A percentile compares a stretch with the other conserved stretches of the same genome.
Conservation (phyloP, 2,329 filamentous ascomycete genomes). For the Pseudogymnoascus sp. region DNA sequence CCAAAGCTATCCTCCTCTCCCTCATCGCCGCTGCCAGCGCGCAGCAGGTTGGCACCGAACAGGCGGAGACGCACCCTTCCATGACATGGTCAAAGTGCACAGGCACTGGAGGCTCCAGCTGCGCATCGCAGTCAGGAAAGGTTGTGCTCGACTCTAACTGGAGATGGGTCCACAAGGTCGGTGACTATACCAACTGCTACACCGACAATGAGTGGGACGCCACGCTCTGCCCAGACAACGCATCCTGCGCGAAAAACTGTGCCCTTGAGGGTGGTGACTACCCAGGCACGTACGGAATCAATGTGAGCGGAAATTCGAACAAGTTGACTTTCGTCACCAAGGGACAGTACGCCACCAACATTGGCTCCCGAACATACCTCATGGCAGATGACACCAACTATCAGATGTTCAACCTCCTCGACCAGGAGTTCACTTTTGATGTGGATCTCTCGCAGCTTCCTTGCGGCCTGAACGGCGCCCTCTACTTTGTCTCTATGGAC, state of each 20-base stretch:
- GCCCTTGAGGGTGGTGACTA: slow-evolving; percentile 50
- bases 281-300: slow-evolving; percentile 46
- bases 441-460: slow-evolving; percentile 62
- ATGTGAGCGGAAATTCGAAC: slow-evolving; percentile 44
- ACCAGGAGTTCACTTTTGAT: slow-evolving; percentile 66
- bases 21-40: slow-evolving; percentile 38
- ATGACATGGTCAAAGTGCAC: slow-evolving; percentile 48
- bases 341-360: slow-evolving; percentile 36
- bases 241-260: slow-evolving; percentile 42
- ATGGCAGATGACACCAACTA: slow-evolving; percentile 57
- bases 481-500: slow-evolving; percentile 61
- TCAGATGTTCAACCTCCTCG: slow-evolving; percentile 57
- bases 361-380: slow-evolving; percentile 56
- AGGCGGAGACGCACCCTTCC: slow-evolving; percentile 44
- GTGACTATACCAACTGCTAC: slow-evolving; percentile 36
- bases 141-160: slow-evolving; percentile 52
- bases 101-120: slow-evolving; percentile 29
- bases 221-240: slow-evolving; percentile 37
- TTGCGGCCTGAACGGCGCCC: slow-evolving; percentile 65
- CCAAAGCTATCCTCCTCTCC: slow-evolving; percentile 19
- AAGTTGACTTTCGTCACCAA: slow-evolving; percentile 53
- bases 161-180: slow-evolving; percentile 48
- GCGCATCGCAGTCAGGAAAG: slow-evolving; percentile 41
- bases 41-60: slow-evolving; percentile 42
- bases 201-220: slow-evolving; percentile 38